Evolutionary conservation across 805 yeast genomes (phyloP).

Genomic region (Diddensiella transvaalensis): DNA sequence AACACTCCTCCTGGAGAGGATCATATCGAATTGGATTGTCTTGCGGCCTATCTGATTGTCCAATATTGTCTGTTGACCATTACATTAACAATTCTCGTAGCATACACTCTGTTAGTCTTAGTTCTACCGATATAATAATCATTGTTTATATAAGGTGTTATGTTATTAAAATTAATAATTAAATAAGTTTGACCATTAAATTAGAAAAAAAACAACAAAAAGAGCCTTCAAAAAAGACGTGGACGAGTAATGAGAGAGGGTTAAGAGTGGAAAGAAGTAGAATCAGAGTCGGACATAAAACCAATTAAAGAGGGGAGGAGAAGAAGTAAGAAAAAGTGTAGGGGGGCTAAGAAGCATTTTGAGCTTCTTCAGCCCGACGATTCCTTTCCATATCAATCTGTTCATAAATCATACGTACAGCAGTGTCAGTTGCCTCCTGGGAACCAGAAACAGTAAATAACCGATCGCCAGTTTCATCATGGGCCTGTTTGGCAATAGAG

Average conservation of each 20-base stretch:
- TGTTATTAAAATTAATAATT: background rate
- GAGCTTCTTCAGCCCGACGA: conserved; percentile 15
- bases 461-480: conserved; percentile 56
- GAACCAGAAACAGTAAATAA: conserved; percentile 69
- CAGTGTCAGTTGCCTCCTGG: conserved; percentile 52
- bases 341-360: background rate
- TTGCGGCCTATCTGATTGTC: conserved; percentile 68
- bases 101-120: conserved; percentile 50
- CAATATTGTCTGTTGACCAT: conserved; percentile 69
- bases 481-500: conserved; percentile 66
- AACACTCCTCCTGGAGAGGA: conserved; percentile 64
- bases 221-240: too few relatives aligned
- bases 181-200: background rate
- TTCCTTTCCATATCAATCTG: conserved; percentile 30
- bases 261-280: too few relatives aligned
- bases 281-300: too few relatives aligned
- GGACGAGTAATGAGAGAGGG: too few relatives aligned
- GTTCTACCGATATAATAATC: background rate
- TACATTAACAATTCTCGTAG: conserved; percentile 69
- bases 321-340: background rate
- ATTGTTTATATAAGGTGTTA: background rate
- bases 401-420: conserved; percentile 51
- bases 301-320: background rate
- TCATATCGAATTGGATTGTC: conserved; percentile 68
- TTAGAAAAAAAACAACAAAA: too few relatives aligned